phyloP scores from a whole-genome alignment of 148 eudicot species.

The Bassia scoparia region DNA sequence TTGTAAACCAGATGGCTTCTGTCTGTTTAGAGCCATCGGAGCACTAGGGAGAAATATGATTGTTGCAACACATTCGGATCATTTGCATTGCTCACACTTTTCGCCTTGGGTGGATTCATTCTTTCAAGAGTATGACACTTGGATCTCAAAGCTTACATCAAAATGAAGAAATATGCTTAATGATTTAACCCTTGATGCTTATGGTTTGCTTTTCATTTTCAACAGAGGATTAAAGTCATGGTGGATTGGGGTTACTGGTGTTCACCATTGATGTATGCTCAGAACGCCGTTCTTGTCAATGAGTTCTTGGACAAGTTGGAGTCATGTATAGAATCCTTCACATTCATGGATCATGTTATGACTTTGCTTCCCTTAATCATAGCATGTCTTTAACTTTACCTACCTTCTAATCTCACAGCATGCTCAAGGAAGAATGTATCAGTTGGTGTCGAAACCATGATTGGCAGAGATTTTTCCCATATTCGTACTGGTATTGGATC shows the following conservation, averaged over 20 bases:
- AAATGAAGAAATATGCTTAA: neutral
- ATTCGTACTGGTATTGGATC: conserved; percentile 62
- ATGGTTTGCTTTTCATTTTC: conserved; percentile 1
- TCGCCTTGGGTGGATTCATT: conserved; percentile 60
- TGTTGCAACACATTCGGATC: conserved; percentile 59
- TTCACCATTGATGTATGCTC: conserved; percentile 79
- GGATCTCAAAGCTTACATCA: neutral
- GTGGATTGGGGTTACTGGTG: conserved; percentile 90
- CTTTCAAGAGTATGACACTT: conserved; percentile 48
- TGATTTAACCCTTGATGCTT: no score
- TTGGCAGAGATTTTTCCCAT: conserved; percentile 37
- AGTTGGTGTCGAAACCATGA: conserved; percentile 36
- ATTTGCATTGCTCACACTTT: conserved; percentile 42
- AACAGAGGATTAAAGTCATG: conserved; percentile 59
- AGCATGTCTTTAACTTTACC: neutral
- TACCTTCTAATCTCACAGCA: conserved; percentile 25
- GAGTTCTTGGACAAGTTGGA: conserved; percentile 76
- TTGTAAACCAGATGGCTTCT: conserved; percentile 56
- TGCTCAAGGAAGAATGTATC: conserved; percentile 24
- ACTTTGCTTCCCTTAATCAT: no score
- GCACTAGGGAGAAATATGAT: conserved; percentile 57
- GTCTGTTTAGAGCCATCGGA: conserved; percentile 50
- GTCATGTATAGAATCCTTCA: conserved; percentile 36
- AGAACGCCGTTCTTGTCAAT: conserved; percentile 55
- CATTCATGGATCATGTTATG: neutral